Percentiles rank a stretch among this genome's conserved stretches.
Conservation (phyloP, 2,329 filamentous ascomycete genomes). For the Aotearoamyces nothofagi region DNA sequence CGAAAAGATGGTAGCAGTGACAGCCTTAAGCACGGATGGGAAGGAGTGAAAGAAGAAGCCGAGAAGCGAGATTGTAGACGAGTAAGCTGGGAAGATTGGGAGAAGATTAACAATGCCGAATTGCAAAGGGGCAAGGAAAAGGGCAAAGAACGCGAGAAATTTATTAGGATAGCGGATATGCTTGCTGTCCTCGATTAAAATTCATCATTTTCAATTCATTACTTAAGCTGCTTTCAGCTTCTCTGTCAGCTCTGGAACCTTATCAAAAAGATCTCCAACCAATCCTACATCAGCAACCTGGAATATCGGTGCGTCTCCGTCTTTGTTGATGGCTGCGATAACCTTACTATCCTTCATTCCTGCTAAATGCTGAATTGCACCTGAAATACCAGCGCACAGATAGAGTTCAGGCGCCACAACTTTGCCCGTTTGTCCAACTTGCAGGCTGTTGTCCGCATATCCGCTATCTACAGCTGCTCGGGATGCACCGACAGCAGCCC, state of each 20-base stretch:
- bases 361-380: constrained; percentile 93
- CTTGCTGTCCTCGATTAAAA: constrained; percentile 29
- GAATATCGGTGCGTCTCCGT: constrained; percentile 92
- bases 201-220: constrained; percentile 5
- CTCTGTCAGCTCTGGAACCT: constrained; percentile 89
- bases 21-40: constrained; percentile 51
- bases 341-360: constrained; percentile 99
- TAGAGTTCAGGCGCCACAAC: constrained; percentile 95
- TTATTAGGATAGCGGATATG: constrained; percentile 42
- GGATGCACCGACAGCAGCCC: constrained; percentile 90
- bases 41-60: constrained; percentile 50
- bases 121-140: constrained; percentile 42
- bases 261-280: constrained; percentile 90
- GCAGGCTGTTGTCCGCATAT: constrained; percentile 94
- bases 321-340: constrained; percentile 98
- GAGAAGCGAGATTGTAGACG: constrained; percentile 38
- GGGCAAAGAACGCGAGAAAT: constrained; percentile 70
- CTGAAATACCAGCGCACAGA: constrained; percentile 87
- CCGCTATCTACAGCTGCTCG: constrained; percentile 92
- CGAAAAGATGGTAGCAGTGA: constrained; percentile 21
- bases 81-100: constrained; percentile 78
- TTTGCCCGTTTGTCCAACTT: constrained; percentile 97
- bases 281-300: constrained; percentile 93
- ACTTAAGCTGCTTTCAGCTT: constrained; percentile 85
- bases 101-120: constrained; percentile 69